Percentiles rank a stretch among this genome's conserved stretches.
Conservation (phyloP, 176 grass and related monocot genomes). For the Oryza coarctata region DNA sequence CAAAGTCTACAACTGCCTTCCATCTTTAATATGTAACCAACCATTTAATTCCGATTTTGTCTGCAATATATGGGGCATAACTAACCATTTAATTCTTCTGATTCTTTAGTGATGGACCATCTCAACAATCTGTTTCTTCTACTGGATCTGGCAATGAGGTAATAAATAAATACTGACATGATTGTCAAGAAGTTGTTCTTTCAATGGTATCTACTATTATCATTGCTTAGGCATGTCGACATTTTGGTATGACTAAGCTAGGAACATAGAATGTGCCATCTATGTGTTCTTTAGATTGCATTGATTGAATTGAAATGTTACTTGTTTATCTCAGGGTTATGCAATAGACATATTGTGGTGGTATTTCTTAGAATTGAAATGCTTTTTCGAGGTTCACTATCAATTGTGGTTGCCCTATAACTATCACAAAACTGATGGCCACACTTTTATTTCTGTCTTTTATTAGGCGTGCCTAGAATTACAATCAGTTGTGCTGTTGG, state of each 20-base stretch:
- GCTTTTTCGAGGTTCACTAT: neutral
- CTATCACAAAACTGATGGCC: neutral
- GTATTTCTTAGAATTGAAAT: slow-evolving; percentile 17
- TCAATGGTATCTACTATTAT: neutral
- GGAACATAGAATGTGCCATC: neutral
- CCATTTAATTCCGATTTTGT: neutral
- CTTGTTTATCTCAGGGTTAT: neutral
- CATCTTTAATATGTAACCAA: neutral
- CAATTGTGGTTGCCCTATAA: neutral
- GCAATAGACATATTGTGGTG: neutral
- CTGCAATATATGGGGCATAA: neutral
- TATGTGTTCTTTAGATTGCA: neutral
- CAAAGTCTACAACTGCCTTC: neutral
- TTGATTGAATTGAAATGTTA: slow-evolving; percentile 16
- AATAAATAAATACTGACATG: slow-evolving; percentile 14
- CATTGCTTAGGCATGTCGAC: slow-evolving; percentile 11
- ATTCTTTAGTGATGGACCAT: slow-evolving; percentile 57
- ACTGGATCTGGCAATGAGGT: slow-evolving; percentile 63
- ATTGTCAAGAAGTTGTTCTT: slow-evolving; percentile 11
- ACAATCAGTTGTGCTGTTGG: neutral
- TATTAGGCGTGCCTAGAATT: neutral
- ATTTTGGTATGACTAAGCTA: slow-evolving; percentile 14
- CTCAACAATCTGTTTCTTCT: slow-evolving; percentile 36
- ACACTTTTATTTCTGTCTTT: neutral
- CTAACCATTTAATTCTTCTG: slow-evolving; percentile 31